Base-by-base conservation (phyloP, 805 yeast species). In the Ogataea thermomethanolica region DNA sequence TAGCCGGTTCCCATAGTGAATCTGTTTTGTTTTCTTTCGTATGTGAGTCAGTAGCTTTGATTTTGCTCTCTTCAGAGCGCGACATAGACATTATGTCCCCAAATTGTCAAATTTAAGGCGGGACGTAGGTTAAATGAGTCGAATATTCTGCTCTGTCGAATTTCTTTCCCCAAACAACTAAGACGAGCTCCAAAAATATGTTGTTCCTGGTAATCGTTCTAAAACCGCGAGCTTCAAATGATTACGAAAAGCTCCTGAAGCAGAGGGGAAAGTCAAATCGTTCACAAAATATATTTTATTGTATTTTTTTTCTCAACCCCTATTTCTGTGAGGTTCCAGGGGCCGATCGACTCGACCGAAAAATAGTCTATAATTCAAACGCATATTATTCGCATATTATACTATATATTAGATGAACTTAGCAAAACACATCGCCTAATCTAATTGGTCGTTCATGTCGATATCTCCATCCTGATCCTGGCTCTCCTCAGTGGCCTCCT, bases 401-500 rank as follows among this genome's bases (percentile, higher is more conserved):
- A 33, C 36, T 37, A 37, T 37, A 30, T 37, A 37, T 37, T 31
- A 37, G 41, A 37, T 25, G 25, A 37, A 24, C 23, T 23, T 15
- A 37, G 41, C 41, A 37, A 37, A 31, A n/a, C 38, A 25, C 26
- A 13, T n/a, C 37, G 21, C 29, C 29, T 26, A 44, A 29, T 53
- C 56, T 25, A 53, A 39, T 35, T 50, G 53, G 12, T 53, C 55
- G 17, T 36, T 57, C 70, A 66, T 65, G 34, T 56, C 54, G 35
- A 59, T 63, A 52, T 64, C 67, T 38, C 64, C 66, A 25, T 65
- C 70, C 25, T 49, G 38, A 35, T 49, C 63, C 54, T 38, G 63
- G 62, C 29, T 67, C 31, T 29, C 70, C 50, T 62, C 67, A 30
- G 56, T 41, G 30, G 52, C n/a, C 37, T 39, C 33, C 15, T 14